Percentiles rank a stretch among this genome's conserved stretches.
Evolutionary conservation across 2,329 filamentous ascomycete genomes (phyloP).

Genomic region (Aspergillus flavus): DNA sequence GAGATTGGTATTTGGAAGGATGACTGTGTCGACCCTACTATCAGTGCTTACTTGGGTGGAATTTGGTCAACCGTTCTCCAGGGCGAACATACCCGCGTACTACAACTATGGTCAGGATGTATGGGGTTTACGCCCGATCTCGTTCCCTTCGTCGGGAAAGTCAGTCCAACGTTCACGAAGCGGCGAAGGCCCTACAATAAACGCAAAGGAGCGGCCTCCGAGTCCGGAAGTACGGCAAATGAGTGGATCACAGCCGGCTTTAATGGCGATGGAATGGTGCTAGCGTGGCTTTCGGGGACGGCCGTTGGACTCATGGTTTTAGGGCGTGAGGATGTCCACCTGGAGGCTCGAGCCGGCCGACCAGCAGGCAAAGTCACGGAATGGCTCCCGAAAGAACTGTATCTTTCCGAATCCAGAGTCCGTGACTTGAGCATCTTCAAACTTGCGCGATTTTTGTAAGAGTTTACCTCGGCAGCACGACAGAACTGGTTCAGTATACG

Average conservation of each 20-base stretch:
- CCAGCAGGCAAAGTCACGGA: constrained; percentile 12
- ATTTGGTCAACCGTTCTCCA: constrained; percentile 35
- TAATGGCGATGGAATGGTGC: constrained; percentile 17
- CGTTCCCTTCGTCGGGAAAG: constrained; percentile 55
- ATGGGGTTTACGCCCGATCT: constrained; percentile 60
- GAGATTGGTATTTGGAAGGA: constrained; percentile 28
- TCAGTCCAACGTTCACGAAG: constrained; percentile 33
- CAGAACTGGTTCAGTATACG: not conserved
- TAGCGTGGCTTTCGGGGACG: constrained; percentile 18
- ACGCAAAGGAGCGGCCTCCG: not conserved
- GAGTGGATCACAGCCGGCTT: constrained; percentile 21
- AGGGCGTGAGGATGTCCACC: constrained; percentile 8
- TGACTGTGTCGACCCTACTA: constrained; percentile 11
- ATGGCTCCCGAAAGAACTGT: constrained; percentile 14
- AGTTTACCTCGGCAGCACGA: not conserved
- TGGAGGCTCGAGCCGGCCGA: constrained; percentile 9
- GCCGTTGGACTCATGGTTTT: constrained; percentile 18
- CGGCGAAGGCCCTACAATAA: constrained; percentile 19
- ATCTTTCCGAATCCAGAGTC: constrained; percentile 1
- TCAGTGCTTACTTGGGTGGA: constrained; percentile 27
- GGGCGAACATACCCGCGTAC: constrained; percentile 36
- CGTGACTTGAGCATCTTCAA: constrained; percentile 5
- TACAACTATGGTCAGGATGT: constrained; percentile 57
- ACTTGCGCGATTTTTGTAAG: constrained; percentile 6
- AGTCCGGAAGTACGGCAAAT: not conserved